Evolutionary conservation across 2,329 filamentous ascomycete genomes (phyloP), one percentile per base, ranked within the genome.

Genomic region (Nigrospora oryzae): DNA sequence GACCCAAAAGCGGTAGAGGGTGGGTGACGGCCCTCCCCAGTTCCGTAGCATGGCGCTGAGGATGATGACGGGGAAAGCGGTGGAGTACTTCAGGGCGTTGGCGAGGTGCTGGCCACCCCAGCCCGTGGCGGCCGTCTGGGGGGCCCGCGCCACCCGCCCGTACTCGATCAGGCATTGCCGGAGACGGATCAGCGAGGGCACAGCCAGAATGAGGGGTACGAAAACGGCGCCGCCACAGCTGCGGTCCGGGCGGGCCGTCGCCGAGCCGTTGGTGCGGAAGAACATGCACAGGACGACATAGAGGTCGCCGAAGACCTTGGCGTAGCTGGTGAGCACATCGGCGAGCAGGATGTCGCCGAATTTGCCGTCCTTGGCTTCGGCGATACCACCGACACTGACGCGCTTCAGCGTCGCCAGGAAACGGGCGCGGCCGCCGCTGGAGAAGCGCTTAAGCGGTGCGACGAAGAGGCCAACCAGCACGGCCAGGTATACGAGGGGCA

Each of bases 21-120:
- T 56, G 3, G 67, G 61, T 5, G 68, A 64, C 4, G 64, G 55
- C 11, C 55, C 62, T 17, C 61, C 63, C 33, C 61, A 74, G 70
- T 62, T 81, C 49, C 86, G 77, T 67, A 89, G 82, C 58, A 93
- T 64, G 2, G 89, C 82, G 48, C 81, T 83, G 43, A 95, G 73
- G 36, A 91, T 73, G 55, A 97, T 86, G 44, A 97, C 90, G 3
- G 93, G 93, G 57, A 97, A 95, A 0, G 91, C 89, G 11, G 83
- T 89, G n/a, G 85, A 79, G 65, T 98, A 98, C 66, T 98, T 98
- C 56, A 89, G 68, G 11, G 91, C 91, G 73, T 98, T 98, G 61
- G 89, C 89, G 30, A 96, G 71, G 63, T 96, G 89, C 61, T 91
- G 86, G 5, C 86, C 86, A 30, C 86, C 89, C 81, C 83, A 89